A percentile compares a stretch with the other conserved stretches of the same genome.
Conservation (phyloP, 352 stramenopile species). For the Globisporangium ultimum region DNA sequence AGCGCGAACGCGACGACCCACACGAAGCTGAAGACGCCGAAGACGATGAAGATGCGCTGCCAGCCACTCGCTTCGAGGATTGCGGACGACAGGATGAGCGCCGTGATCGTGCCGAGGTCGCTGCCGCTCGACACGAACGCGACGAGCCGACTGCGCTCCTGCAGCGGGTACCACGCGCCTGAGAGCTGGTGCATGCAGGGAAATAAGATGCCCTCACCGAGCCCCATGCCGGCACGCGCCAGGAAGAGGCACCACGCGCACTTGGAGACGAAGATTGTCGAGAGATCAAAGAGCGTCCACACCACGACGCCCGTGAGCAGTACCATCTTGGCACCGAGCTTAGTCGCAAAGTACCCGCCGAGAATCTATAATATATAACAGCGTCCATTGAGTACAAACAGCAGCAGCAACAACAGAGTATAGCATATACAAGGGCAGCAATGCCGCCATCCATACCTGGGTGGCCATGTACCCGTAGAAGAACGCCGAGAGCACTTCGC, state of each 20-base stretch:
- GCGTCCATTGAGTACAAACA: background rate
- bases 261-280: conserved; percentile 61
- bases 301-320: conserved; percentile 72
- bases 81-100: conserved; percentile 69
- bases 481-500: conserved; percentile 79
- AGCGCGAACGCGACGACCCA: conserved; percentile 65
- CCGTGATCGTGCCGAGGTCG: conserved; percentile 79
- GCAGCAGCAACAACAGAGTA: conserved; percentile 2
- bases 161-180: conserved; percentile 78
- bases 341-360: conserved; percentile 69
- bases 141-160: conserved; percentile 79
- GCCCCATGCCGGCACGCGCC: conserved; percentile 73
- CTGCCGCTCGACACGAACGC: conserved; percentile 73
- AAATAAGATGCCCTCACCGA: conserved; percentile 86
- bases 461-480: conserved; percentile 89
- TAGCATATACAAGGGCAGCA: background rate
- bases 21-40: conserved; percentile 69
- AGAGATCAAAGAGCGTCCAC: conserved; percentile 84
- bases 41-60: conserved; percentile 76
- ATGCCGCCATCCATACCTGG: conserved; percentile 31
- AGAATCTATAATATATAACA: conserved; percentile 37
- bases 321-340: conserved; percentile 69
- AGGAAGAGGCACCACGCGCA: conserved; percentile 71
- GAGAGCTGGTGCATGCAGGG: conserved; percentile 87
- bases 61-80: conserved; percentile 63